phyloP scores from a whole-genome alignment of 2,329 filamentous ascomycete genomes.

The Cladorrhinum sp. region DNA sequence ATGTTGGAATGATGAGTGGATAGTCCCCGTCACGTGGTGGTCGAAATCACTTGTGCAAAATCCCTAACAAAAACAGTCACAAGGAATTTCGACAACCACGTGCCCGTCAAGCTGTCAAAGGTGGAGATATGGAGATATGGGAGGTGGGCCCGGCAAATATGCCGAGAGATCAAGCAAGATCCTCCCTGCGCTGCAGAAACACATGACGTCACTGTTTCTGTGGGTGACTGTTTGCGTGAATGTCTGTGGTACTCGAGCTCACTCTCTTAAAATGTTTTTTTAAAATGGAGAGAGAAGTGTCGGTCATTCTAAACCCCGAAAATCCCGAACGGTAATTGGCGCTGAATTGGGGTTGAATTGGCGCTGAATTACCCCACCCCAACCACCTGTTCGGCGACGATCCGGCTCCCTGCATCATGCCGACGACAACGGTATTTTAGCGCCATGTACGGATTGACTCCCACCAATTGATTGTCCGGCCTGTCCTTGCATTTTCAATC shows the following conservation, averaged over 20 bases:
- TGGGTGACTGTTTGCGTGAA: background rate
- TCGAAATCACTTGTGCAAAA: too few species aligned
- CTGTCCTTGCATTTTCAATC: background rate
- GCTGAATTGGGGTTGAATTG: too few species aligned
- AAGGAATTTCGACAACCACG: too few species aligned
- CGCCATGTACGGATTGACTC: background rate
- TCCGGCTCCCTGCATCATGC: background rate
- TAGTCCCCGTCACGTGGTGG: too few species aligned
- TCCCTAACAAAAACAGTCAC: too few species aligned
- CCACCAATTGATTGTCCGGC: background rate
- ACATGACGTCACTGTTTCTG: background rate
- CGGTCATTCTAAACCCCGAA: background rate
- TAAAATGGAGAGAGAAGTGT: too few species aligned
- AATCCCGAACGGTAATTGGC: background rate
- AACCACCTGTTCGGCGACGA: background rate
- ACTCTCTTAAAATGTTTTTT: background rate
- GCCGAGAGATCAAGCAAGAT: background rate
- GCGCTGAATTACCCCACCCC: background rate
- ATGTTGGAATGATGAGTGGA: too few species aligned
- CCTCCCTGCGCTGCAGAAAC: background rate
- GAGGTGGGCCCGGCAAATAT: background rate
- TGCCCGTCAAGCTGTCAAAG: background rate
- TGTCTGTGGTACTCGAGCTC: background rate
- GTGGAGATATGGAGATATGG: background rate
- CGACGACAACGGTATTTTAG: background rate